phyloP scores from a whole-genome alignment of 441 rosid genomes.

The Pelargonium myrrhifolium region DNA sequence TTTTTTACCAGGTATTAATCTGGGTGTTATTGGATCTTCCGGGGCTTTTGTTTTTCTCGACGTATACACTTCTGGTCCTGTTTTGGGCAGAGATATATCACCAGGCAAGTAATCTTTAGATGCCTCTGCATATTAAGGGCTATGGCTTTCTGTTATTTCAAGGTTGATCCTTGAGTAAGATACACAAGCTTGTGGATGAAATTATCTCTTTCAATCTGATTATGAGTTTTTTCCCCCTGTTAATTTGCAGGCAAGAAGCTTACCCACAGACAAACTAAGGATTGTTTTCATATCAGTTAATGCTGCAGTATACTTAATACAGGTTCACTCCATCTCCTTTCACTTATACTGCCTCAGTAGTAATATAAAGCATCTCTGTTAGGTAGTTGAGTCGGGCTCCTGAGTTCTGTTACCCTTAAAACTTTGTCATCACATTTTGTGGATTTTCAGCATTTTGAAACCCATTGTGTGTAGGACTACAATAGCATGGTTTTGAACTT shows the following conservation, averaged over 20 bases:
- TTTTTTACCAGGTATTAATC: slow-evolving; percentile 48
- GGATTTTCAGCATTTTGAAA: too few species aligned
- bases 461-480: too few species aligned
- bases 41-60: slow-evolving; percentile 79
- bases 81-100: slow-evolving; percentile 99
- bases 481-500: too few species aligned
- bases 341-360: neutral
- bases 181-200: neutral
- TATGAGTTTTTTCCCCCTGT: neutral
- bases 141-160: neutral
- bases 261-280: slow-evolving; percentile 58
- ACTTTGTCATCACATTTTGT: too few species aligned
- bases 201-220: neutral
- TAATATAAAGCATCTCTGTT: neutral
- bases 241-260: slow-evolving; percentile 47
- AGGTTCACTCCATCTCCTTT: slow-evolving; percentile 30
- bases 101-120: slow-evolving; percentile 49
- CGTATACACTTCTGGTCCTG: slow-evolving; percentile 77
- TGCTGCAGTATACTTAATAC: slow-evolving; percentile 44
- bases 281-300: slow-evolving; percentile 39
- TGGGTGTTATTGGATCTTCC: slow-evolving; percentile 71
- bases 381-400: too few species aligned
- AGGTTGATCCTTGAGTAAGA: slow-evolving; percentile 8
- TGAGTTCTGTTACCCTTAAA: too few species aligned
- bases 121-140: neutral